Percentiles rank a stretch among this genome's conserved stretches.
Conservation (phyloP, 1,284 basidiomycete genomes). For the Tremellales sp. region DNA sequence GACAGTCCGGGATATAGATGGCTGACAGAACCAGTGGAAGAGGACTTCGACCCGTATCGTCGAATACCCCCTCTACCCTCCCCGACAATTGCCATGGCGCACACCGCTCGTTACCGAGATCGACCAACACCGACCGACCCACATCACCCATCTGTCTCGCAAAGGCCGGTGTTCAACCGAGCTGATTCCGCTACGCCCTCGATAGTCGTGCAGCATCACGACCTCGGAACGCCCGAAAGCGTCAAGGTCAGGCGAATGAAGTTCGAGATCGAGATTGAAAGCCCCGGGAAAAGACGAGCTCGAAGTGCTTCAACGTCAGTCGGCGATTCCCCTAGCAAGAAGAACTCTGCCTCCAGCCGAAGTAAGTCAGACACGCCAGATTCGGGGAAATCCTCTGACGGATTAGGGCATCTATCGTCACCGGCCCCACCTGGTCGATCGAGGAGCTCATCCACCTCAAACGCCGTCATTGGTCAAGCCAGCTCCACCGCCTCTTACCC, state of each 20-base stretch:
- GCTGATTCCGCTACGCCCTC: constrained; percentile 4
- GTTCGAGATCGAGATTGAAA: constrained; percentile 15
- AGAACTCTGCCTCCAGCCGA: not conserved
- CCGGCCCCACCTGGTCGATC: constrained; percentile 5
- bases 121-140: constrained; percentile 2
- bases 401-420: constrained; percentile 17
- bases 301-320: not conserved
- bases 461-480: not conserved
- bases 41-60: too few species aligned
- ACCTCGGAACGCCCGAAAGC: constrained; percentile 15
- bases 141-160: constrained; percentile 3
- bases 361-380: not conserved
- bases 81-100: not conserved
- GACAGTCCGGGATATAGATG: too few species aligned
- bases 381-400: not conserved
- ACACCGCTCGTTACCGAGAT: constrained; percentile 1
- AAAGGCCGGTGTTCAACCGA: not conserved
- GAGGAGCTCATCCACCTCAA: constrained; percentile 1
- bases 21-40: too few species aligned
- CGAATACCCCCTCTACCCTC: constrained; percentile 1
- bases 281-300: not conserved
- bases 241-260: constrained; percentile 13
- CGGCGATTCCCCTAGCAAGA: not conserved
- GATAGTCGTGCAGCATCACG: constrained; percentile 8
- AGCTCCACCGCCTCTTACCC: not conserved